Evolutionary conservation across 768 basidiomycete genomes (phyloP), one percentile per base, ranked within the genome.

Genomic region (Rhodocollybia butyracea): DNA sequence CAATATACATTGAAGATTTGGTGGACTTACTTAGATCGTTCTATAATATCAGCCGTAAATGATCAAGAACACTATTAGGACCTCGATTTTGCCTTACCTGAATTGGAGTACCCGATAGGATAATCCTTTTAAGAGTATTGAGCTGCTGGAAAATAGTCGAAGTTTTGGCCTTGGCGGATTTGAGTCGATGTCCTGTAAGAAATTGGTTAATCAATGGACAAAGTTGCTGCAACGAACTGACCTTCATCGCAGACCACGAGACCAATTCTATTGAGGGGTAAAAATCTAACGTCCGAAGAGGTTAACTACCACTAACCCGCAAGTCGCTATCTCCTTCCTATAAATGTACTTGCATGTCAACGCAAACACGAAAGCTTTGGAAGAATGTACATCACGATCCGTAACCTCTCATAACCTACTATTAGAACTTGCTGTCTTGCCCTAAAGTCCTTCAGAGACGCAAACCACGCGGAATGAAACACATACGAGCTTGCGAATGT

Each of bases 221-320:
- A 4, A 38, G 19, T 53, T 19, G 2, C 13, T 26, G 24, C 3
- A n/a, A 10, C 8, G 15, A 2, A 26, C 47, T 12, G 4, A 81
- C 94, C 95, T 81, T 99, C 97, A 64, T 99, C 97, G 61, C 96
- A 98, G 21, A 99, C 77, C 58, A 99, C 88, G 3, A 99, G 73
- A 7, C 91, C 97, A 59, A 99, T 91, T 1, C 91, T 92, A 59
- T 22, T 8, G 12, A 34, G n/a, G 6, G 21, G 22, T 31, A 24
- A 34, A 22, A 42, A 19, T 34, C 31, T 55, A 22, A 43, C 4
- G 53, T 29, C 58, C 46, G 17, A 17, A 6, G 30, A 42, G 27
- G 12, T 22, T 24, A 24, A 50, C 2, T 0, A 15, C 48, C 57
- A 29, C 84, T 64, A 66, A 87, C 88, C 80, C 73, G 84, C 86